phyloP scores from a whole-genome alignment of 1,284 basidiomycete species.

The Moniliophthora roreri region DNA sequence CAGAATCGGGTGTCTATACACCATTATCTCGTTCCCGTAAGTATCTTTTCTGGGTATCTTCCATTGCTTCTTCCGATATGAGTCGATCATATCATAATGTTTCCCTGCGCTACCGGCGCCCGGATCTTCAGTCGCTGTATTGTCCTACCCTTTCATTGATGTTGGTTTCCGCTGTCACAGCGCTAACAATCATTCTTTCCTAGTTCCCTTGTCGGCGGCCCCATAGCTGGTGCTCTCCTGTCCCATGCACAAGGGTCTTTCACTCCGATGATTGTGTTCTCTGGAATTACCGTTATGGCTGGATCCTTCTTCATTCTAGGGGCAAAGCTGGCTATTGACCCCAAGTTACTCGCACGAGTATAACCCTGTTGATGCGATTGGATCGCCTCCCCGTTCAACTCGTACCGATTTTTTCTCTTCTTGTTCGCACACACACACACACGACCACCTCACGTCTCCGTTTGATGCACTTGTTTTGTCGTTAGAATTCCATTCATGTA shows the following conservation, averaged over 20 bases:
- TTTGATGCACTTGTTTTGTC: too few relatives aligned
- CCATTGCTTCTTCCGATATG: neutral
- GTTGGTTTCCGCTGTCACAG: neutral
- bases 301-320: conserved; percentile 55
- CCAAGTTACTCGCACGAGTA: conserved; percentile 41
- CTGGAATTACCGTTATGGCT: conserved; percentile 52
- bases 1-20: conserved; percentile 61
- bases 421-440: too few relatives aligned
- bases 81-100: neutral
- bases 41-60: conserved; percentile 26
- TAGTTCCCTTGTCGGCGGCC: conserved; percentile 60
- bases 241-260: conserved; percentile 44
- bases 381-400: neutral
- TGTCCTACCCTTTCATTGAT: neutral
- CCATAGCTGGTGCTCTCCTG: conserved; percentile 56
- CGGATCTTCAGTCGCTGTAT: neutral
- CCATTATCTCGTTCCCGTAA: conserved; percentile 63
- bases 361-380: conserved; percentile 16
- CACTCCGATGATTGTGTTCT: conserved; percentile 53
- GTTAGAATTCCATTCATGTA: too few relatives aligned
- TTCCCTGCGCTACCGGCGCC: neutral
- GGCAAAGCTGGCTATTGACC: conserved; percentile 45
- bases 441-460: too few relatives aligned
- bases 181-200: conserved; percentile 4
- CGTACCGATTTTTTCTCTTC: neutral